A percentile compares a stretch with the other conserved stretches of the same genome.
Conservation (phyloP, 305 asterid genomes). For the Fraxinus floribunda region DNA sequence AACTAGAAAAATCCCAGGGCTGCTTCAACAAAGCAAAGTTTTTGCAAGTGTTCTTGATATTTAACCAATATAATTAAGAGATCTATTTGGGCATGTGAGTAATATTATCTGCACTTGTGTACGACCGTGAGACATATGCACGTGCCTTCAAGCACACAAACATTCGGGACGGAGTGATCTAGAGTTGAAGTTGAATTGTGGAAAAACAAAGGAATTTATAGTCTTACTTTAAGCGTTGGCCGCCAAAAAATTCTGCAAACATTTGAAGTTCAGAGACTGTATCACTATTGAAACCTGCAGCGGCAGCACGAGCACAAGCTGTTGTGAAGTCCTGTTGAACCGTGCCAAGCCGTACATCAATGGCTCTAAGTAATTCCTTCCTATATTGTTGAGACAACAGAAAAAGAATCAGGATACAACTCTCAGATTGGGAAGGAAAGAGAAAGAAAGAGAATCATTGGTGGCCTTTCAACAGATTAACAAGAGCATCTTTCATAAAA, state of each 20-base stretch:
- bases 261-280: constrained; percentile 73
- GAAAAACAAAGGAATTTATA: constrained; percentile 5
- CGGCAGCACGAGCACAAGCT: constrained; percentile 75
- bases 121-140: not conserved
- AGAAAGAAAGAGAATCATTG: not conserved
- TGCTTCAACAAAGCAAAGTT: not conserved
- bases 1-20: not conserved
- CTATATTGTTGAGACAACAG: constrained; percentile 39
- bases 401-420: constrained; percentile 17
- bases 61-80: not conserved
- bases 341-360: constrained; percentile 80
- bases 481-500: not conserved
- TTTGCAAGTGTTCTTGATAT: not conserved
- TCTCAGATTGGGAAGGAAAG: not conserved
- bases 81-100: not conserved
- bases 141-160: not conserved
- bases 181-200: constrained; percentile 12
- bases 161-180: not conserved
- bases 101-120: not conserved
- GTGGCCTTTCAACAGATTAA: not conserved
- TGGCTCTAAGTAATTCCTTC: constrained; percentile 88
- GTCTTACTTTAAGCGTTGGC: constrained; percentile 71
- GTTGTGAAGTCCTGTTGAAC: constrained; percentile 67
- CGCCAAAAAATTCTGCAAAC: constrained; percentile 80
- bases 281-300: constrained; percentile 81